Base-by-base conservation (phyloP, 306 rosid genomes). In the Oxytropis ochrocephala region DNA sequence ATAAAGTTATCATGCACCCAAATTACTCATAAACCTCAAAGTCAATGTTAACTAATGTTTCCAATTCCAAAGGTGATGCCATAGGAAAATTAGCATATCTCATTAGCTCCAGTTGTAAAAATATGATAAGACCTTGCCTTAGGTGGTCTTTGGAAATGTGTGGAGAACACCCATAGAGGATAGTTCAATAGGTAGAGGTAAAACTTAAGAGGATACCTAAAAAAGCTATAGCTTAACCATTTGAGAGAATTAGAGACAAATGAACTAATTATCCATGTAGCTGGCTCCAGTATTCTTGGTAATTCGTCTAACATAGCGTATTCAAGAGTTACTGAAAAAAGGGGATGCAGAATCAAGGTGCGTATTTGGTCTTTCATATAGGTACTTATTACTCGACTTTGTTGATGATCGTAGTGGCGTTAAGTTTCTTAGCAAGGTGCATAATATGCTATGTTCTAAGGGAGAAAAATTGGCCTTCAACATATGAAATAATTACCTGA, bases 361-460 rank as follows among this genome's bases (percentile, higher is more conserved):
- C n/a, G n/a, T n/a, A n/a, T n/a, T n/a, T n/a, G n/a, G n/a, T n/a
- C n/a, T n/a, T n/a, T n/a, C n/a, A n/a, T n/a, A n/a, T n/a, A n/a
- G n/a, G 42, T 4, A 0, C 36, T 53, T 55, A 27, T 47, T 82
- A 89, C 92, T 92, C 86, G 85, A 89, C 87, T 85, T 92, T 88
- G 79, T 90, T 86, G 59, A 80, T 86, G 55, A 80, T 33, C 56
- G 85, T 84, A 65, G 88, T 80, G 77, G 85, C 54, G 57, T 85
- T 78, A 66, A 81, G 91, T 81, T 90, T 90, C 79, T 83, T 87
- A 30, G 90, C 87, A 4, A 88, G 83, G 35, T 67, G 46, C 72
- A 52, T 27, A 48, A 12, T 33, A 13, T 33, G 38, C 44, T 13
- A 57, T 33, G 27, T 14, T 32, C n/a, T 41, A 46, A 41, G 16